phyloP scores from a whole-genome alignment of 2,329 filamentous ascomycete species.

The Lasiodiplodia gonubiensis region DNA sequence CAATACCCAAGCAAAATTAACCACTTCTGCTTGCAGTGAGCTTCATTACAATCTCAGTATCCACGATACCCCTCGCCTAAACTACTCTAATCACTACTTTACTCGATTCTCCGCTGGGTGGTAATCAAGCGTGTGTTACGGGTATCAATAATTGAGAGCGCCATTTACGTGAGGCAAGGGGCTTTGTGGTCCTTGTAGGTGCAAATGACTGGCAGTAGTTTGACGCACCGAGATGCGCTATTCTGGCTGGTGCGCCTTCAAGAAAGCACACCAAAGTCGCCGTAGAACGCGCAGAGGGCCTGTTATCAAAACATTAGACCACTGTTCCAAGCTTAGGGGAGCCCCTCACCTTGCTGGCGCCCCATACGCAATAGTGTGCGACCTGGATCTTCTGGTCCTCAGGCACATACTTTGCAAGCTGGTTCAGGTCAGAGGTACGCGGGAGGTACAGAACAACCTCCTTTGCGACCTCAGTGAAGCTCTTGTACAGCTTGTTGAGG shows the following conservation, averaged over 20 bases:
- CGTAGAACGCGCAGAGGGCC: constrained; percentile 28
- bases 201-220: not conserved
- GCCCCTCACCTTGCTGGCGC: constrained; percentile 26
- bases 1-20: too few relatives aligned
- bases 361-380: constrained; percentile 32
- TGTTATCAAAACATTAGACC: not conserved
- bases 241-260: not conserved
- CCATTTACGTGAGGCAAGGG: too few relatives aligned
- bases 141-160: too few relatives aligned
- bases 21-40: too few relatives aligned
- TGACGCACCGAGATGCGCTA: not conserved
- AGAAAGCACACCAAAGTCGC: constrained; percentile 3
- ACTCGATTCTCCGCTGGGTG: too few relatives aligned
- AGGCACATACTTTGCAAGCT: constrained; percentile 43
- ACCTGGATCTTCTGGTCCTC: constrained; percentile 44
- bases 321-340: not conserved
- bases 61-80: too few relatives aligned
- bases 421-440: constrained; percentile 55
- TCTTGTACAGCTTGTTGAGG: constrained; percentile 51
- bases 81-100: too few relatives aligned
- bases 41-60: too few relatives aligned
- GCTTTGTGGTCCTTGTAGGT: too few relatives aligned
- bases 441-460: constrained; percentile 80
- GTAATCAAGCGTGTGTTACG: too few relatives aligned
- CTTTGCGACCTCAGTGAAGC: constrained; percentile 47